Evolutionary conservation across 2,329 filamentous ascomycete genomes (phyloP).

Genomic region (Kalmusia sp.): DNA sequence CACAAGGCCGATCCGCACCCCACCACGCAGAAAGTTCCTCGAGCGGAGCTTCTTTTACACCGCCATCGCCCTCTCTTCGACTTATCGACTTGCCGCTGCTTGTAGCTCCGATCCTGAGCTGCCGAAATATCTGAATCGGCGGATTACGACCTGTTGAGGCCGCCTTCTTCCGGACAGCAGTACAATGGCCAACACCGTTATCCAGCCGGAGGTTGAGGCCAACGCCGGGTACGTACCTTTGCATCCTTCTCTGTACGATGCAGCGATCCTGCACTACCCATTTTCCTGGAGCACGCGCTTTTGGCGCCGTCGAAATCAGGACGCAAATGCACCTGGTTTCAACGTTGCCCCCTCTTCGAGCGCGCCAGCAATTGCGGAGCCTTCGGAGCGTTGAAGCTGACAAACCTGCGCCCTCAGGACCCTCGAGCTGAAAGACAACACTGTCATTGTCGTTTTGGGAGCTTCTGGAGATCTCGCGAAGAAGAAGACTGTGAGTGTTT

Average conservation of each 20-base stretch:
- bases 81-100: neutral
- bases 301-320: neutral
- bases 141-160: constrained; percentile 23
- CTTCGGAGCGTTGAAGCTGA: constrained; percentile 36
- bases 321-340: neutral
- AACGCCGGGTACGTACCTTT: constrained; percentile 55
- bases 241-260: neutral
- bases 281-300: neutral
- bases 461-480: constrained; percentile 98
- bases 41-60: constrained; percentile 24
- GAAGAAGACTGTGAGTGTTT: constrained; percentile 89
- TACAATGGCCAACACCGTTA: constrained; percentile 57
- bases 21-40: constrained; percentile 38
- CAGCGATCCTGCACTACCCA: neutral
- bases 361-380: constrained; percentile 4
- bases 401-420: constrained; percentile 61
- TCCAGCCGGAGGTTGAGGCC: constrained; percentile 54
- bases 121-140: constrained; percentile 30
- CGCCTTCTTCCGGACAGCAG: constrained; percentile 24
- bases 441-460: constrained; percentile 92
- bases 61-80: constrained; percentile 21
- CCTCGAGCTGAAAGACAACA: constrained; percentile 98
- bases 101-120: constrained; percentile 6
- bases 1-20: constrained; percentile 36
- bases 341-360: constrained; percentile 17